These are phyloP conservation scores for Sugiyamaella mastotermitis DNA, from an alignment of 805 yeast species.

Conservation along the genomic window DNA sequence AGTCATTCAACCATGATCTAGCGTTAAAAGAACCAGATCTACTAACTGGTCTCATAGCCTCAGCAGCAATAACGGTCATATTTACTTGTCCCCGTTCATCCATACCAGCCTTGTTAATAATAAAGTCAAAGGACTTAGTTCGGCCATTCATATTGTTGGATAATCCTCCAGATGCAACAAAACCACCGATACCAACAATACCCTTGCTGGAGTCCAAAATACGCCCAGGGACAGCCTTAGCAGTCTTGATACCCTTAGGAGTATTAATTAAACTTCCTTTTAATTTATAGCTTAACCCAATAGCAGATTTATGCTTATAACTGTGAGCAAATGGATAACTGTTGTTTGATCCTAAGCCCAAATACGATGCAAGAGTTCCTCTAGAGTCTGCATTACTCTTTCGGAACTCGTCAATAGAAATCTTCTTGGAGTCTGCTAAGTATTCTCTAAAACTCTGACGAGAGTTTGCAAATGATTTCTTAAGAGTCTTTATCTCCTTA, in stretches of 20 bases:
- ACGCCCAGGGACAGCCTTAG: constrained; percentile 24
- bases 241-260: constrained; percentile 24
- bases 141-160: constrained; percentile 33
- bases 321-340: background rate
- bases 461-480: constrained; percentile 13
- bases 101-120: constrained; percentile 10
- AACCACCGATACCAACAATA: constrained; percentile 25
- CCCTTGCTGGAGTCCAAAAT: constrained; percentile 16
- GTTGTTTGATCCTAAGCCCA: constrained; percentile 7
- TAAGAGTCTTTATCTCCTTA: constrained; percentile 17
- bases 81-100: constrained; percentile 9
- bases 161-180: constrained; percentile 18
- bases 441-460: constrained; percentile 12
- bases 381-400: constrained; percentile 6
- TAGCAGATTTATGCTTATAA: constrained; percentile 8
- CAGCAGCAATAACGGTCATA: constrained; percentile 35
- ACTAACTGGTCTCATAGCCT: constrained; percentile 4
- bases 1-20: too few relatives aligned
- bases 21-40: too few relatives aligned
- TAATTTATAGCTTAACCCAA: constrained; percentile 29
- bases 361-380: constrained; percentile 5
- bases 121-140: constrained; percentile 4
- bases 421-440: constrained; percentile 5
- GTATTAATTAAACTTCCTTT: constrained; percentile 29
- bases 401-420: constrained; percentile 6